These are phyloP conservation scores for Cytospora paraplurivora DNA, from an alignment of 2,329 filamentous ascomycete species.

Conservation along the genomic window DNA sequence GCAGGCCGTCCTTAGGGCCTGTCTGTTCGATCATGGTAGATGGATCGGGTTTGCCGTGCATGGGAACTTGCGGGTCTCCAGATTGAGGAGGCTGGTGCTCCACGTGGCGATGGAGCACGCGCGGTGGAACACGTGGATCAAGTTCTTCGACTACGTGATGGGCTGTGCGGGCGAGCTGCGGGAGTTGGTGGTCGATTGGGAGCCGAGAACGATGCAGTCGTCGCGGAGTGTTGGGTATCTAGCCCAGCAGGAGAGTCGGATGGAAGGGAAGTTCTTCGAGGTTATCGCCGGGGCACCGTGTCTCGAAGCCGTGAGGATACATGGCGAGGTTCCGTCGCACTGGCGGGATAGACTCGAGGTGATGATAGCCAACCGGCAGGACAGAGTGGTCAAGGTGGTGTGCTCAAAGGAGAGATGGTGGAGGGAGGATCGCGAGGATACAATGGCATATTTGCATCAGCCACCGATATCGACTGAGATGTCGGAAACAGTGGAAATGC, in stretches of 20 bases:
- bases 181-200: conserved; percentile 37
- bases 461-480: background rate
- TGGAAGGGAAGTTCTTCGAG: conserved; percentile 34
- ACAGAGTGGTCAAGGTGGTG: conserved; percentile 27
- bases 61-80: conserved; percentile 35
- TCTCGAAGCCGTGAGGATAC: conserved; percentile 31
- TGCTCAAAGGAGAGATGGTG: conserved; percentile 33
- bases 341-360: conserved; percentile 31
- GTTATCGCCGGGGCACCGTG: conserved; percentile 26
- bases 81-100: conserved; percentile 34
- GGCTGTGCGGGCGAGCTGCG: conserved; percentile 28
- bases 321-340: conserved; percentile 31
- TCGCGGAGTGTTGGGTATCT: conserved; percentile 24
- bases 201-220: conserved; percentile 32
- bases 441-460: no score
- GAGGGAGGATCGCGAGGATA: conserved; percentile 28
- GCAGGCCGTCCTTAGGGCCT: conserved; percentile 34
- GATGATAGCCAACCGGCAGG: conserved; percentile 5
- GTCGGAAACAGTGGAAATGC: background rate
- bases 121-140: conserved; percentile 39
- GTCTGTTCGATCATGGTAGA: conserved; percentile 32
- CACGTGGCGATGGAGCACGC: conserved; percentile 36
- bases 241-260: conserved; percentile 24
- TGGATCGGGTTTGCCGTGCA: conserved; percentile 37
- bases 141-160: conserved; percentile 34